Base-by-base conservation (phyloP, 2,329 filamentous ascomycete species). In the Fusarium tuaranense region DNA sequence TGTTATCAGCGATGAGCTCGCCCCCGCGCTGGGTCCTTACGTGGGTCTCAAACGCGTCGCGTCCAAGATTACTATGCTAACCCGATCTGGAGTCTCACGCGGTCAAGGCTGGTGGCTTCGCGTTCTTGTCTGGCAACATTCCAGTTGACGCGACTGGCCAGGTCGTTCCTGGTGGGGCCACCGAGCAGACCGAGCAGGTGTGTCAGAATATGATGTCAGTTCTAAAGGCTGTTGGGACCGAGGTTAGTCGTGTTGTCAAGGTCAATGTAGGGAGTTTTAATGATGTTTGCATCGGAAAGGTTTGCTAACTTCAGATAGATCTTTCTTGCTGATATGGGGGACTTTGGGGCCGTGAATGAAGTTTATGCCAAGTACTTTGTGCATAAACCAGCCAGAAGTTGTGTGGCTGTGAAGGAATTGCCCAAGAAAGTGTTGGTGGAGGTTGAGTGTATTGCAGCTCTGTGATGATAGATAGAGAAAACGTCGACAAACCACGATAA, bases 341-440 rank as follows among this genome's bases (percentile, higher is more conserved):
- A 65, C 30, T 65, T 65, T 48, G 48, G 46, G 9, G 62, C 44
- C 12, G 30, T 65, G 14, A 65, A 65, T 36, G 62, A 36, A 5
- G 62, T 65, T 20, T 65, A 65, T 32, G 48, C n/a, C 13, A 55
- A 39, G 34, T 58, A 65, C 34, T 65, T 65, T 65, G 48, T 44
- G 22, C 62, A 65, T 20, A 65, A 65, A 18, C 62, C 62, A 25
- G 48, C 62, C 0, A 30, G 62, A 18, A 65, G 62, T 7, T 65
- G 48, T 36, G 44, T 65, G 13, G 62, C 62, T 39, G 32, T 65
- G 8, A 65, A 58, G 20, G 18, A 57, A 48, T 39, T 65, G 46
- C 62, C 62, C 12, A 65, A 65, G 48, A 30, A 58, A 12, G 44
- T 58, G 10, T 27, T 27, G 34, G 44, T 65, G 16, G 62, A 65